Evolutionary conservation across 495 filamentous ascomycete species (phyloP).

Genomic region (Aspergillus ostianus): DNA sequence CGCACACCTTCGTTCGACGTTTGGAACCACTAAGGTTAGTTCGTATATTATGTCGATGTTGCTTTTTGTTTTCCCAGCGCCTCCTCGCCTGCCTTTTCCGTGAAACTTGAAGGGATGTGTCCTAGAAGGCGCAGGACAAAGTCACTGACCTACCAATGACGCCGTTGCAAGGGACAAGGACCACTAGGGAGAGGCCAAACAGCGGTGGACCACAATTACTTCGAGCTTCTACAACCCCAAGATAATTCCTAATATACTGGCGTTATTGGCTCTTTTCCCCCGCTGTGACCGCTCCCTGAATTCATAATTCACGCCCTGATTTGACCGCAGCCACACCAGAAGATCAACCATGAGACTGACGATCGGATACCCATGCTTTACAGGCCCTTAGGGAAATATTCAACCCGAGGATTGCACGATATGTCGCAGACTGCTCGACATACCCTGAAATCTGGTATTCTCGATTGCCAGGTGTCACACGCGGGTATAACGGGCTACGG

Average conservation of each 20-base stretch:
- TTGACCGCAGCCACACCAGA: conserved; percentile 4
- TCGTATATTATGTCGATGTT: conserved; percentile 4
- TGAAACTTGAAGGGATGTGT: conserved; percentile 1
- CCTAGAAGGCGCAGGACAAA: conserved; percentile 3
- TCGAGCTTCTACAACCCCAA: no score
- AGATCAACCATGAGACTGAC: not conserved
- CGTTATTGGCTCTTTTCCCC: conserved; percentile 3
- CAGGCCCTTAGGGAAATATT: not conserved
- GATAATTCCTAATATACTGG: not conserved
- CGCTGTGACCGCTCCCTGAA: not conserved
- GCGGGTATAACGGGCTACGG: not conserved
- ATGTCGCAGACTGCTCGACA: not conserved
- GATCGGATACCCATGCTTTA: not conserved
- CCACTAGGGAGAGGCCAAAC: no score
- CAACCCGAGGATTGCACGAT: not conserved
- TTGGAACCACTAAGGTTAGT: not conserved
- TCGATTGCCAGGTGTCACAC: not conserved
- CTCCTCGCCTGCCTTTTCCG: conserved; percentile 2
- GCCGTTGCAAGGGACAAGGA: not conserved
- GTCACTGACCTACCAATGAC: not conserved
- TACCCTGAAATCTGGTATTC: not conserved
- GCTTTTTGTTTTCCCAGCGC: conserved; percentile 2
- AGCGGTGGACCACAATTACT: not conserved
- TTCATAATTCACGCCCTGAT: conserved; percentile 2
- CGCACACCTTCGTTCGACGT: conserved; percentile 3